phyloP scores from a whole-genome alignment of 106 monocot genomes.

The Allium sativum region DNA sequence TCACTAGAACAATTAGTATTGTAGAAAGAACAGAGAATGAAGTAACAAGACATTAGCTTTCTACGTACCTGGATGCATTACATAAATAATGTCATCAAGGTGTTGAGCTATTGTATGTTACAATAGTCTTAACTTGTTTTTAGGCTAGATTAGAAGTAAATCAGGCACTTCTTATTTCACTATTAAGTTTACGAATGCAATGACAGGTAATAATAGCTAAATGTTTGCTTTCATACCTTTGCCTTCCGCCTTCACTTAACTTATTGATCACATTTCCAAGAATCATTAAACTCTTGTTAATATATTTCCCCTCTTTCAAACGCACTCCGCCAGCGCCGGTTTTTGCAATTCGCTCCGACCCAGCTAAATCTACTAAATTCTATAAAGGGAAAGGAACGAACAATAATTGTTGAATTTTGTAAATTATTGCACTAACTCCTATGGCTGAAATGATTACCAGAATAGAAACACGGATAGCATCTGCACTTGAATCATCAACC shows the following conservation, averaged over 20 bases:
- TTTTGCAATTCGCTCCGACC: constrained; percentile 88
- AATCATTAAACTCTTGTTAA: constrained; percentile 91
- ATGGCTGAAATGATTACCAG: constrained; percentile 29
- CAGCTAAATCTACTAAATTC: constrained; percentile 96
- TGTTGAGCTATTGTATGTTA: too few relatives aligned
- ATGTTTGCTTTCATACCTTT: constrained; percentile 30
- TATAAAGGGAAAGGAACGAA: constrained; percentile 15
- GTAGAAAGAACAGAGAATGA: background rate
- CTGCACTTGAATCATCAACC: constrained; percentile 28
- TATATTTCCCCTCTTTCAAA: constrained; percentile 92
- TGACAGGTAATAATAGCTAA: too few relatives aligned
- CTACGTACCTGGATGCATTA: background rate
- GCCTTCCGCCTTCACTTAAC: constrained; percentile 66
- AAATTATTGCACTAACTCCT: constrained; percentile 15
- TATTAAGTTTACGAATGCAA: too few relatives aligned
- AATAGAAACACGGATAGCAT: constrained; percentile 86
- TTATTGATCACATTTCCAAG: constrained; percentile 97
- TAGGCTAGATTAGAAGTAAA: too few relatives aligned
- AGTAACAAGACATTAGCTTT: background rate
- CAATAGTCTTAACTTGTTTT: too few relatives aligned
- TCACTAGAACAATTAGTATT: background rate
- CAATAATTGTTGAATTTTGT: background rate
- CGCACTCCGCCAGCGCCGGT: constrained; percentile 92
- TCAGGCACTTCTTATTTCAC: too few relatives aligned
- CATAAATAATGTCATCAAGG: too few relatives aligned